Evolutionary conservation across 2,329 filamentous ascomycete species (phyloP).

Genomic region (Alternaria infectoria): DNA sequence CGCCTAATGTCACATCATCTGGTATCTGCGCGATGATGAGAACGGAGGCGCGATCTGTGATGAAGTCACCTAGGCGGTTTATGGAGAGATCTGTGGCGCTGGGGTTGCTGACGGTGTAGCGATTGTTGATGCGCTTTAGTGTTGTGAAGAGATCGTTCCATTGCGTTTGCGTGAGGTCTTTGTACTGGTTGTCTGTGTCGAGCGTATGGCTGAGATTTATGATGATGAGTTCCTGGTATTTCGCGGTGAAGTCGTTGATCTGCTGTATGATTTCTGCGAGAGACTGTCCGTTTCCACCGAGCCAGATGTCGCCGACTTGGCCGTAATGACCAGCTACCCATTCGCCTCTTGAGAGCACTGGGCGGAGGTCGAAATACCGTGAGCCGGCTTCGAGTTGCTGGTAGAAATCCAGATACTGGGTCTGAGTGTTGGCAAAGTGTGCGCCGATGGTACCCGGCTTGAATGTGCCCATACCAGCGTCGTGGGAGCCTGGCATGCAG

Average conservation of each 20-base stretch:
- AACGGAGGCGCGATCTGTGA: slow-evolving; percentile 45
- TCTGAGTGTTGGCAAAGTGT: slow-evolving; percentile 52
- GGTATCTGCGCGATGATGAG: slow-evolving; percentile 46
- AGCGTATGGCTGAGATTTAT: slow-evolving; percentile 56
- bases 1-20: slow-evolving; percentile 32
- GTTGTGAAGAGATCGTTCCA: slow-evolving; percentile 54
- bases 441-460: slow-evolving; percentile 49
- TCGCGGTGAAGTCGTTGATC: slow-evolving; percentile 55
- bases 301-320: slow-evolving; percentile 43
- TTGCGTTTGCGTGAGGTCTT: slow-evolving; percentile 48
- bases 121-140: slow-evolving; percentile 52
- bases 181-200: slow-evolving; percentile 50
- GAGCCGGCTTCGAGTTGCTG: slow-evolving; percentile 56
- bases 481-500: slow-evolving; percentile 58
- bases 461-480: slow-evolving; percentile 57
- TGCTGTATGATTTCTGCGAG: slow-evolving; percentile 53
- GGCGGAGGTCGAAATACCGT: slow-evolving; percentile 57
- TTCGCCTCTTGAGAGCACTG: slow-evolving; percentile 48
- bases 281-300: slow-evolving; percentile 56
- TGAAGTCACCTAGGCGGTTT: slow-evolving; percentile 46
- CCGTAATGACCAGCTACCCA: slow-evolving; percentile 55
- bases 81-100: slow-evolving; percentile 39
- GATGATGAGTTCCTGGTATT: slow-evolving; percentile 56
- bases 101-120: slow-evolving; percentile 35
- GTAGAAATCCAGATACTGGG: slow-evolving; percentile 55